A percentile compares a stretch with the other conserved stretches of the same genome.
phyloP scores from a whole-genome alignment of 1,284 basidiomycete species.

The Sporisorium scitamineum region DNA sequence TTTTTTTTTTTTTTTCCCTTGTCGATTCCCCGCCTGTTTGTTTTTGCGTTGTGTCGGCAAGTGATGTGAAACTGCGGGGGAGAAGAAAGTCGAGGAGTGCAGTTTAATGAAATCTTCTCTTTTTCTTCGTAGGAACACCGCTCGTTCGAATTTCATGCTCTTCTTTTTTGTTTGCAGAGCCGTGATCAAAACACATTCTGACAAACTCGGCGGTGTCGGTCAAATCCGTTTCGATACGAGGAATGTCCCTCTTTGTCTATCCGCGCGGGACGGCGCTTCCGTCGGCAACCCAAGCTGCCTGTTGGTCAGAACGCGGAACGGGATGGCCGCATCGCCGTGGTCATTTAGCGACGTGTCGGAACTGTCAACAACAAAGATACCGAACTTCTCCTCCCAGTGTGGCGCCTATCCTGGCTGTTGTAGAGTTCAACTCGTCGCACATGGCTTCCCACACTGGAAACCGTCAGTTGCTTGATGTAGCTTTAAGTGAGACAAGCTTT shows the following conservation, averaged over 20 bases:
- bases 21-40: conserved; percentile 1
- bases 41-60: not conserved
- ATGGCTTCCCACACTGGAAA: not conserved
- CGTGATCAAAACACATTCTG: not conserved
- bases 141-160: conserved; percentile 2
- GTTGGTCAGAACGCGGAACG: too few relatives aligned
- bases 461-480: not conserved
- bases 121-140: conserved; percentile 4
- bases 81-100: not conserved
- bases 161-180: not conserved
- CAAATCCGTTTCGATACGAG: too few relatives aligned
- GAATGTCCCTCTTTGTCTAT: too few relatives aligned
- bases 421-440: not conserved
- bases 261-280: too few relatives aligned
- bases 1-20: not conserved
- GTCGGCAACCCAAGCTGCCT: too few relatives aligned
- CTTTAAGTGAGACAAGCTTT: not conserved
- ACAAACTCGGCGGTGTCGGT: too few relatives aligned
- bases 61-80: conserved; percentile 9
- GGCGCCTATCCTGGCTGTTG: not conserved
- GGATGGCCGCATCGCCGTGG: too few relatives aligned
- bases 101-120: not conserved
- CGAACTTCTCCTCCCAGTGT: too few relatives aligned
- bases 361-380: too few relatives aligned
- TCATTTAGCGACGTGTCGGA: too few relatives aligned